Percentiles rank a stretch among this genome's conserved stretches.
Evolutionary conservation across 345 rosid genomes (phyloP).

Genomic region (Lepidium africanum): DNA sequence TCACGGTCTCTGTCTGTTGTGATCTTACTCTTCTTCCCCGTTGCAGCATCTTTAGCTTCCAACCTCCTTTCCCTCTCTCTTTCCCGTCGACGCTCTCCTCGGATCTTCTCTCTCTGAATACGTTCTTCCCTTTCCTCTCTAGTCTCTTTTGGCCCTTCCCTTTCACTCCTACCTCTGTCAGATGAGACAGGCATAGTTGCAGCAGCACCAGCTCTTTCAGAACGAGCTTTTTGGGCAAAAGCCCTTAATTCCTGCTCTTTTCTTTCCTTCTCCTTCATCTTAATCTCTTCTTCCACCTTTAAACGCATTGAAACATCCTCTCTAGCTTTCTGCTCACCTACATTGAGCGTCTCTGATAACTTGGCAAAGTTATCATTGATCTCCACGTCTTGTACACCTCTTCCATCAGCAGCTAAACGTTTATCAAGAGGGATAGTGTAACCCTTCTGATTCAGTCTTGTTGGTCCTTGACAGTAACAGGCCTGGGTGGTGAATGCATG

Average conservation of each 20-base stretch:
- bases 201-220: conserved; percentile 70
- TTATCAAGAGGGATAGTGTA: conserved; percentile 77
- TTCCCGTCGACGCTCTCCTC: conserved; percentile 82
- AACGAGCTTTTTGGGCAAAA: conserved; percentile 86
- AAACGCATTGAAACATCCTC: conserved; percentile 81
- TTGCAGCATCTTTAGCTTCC: conserved; percentile 52
- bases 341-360: conserved; percentile 60
- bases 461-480: conserved; percentile 74
- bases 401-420: conserved; percentile 83
- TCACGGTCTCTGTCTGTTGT: conserved; percentile 84
- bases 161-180: conserved; percentile 39
- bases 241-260: conserved; percentile 74
- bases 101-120: conserved; percentile 67
- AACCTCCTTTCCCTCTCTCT: conserved; percentile 66
- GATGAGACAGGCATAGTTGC: conserved; percentile 39
- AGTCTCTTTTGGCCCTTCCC: conserved; percentile 40
- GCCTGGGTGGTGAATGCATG: conserved; percentile 82
- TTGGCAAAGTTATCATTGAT: conserved; percentile 54
- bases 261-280: conserved; percentile 76
- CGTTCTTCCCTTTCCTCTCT: conserved; percentile 74
- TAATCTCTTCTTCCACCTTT: conserved; percentile 72
- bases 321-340: conserved; percentile 65
- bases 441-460: conserved; percentile 80
- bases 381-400: conserved; percentile 45
- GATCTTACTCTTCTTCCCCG: conserved; percentile 96